phyloP scores from a whole-genome alignment of 305 asterid species.

The Fraxinus paxiana region DNA sequence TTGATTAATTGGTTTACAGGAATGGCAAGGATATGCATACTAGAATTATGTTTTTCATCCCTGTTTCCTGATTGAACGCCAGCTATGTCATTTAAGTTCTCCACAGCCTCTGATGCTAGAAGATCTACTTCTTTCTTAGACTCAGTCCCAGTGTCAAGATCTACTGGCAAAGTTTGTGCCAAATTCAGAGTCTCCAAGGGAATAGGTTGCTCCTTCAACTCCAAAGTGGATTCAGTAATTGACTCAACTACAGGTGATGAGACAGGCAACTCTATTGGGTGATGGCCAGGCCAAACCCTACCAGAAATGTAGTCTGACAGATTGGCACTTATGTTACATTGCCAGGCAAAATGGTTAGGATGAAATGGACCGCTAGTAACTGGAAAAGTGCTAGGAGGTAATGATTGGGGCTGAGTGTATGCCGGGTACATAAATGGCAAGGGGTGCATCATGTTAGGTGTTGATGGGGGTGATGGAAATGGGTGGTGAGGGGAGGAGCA shows the following conservation, averaged over 20 bases:
- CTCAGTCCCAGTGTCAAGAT: slow-evolving; percentile 57
- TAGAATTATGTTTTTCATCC: slow-evolving; percentile 36
- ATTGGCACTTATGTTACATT: slow-evolving; percentile 53
- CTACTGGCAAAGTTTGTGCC: slow-evolving; percentile 50
- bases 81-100: slow-evolving; percentile 41
- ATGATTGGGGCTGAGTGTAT: slow-evolving; percentile 61
- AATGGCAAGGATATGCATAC: slow-evolving; percentile 34
- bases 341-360: slow-evolving; percentile 81
- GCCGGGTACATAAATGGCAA: slow-evolving; percentile 86
- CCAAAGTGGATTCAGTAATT: slow-evolving; percentile 40
- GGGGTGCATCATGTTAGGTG: slow-evolving; percentile 84
- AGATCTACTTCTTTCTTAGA: slow-evolving; percentile 53
- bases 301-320: slow-evolving; percentile 59
- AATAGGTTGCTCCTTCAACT: slow-evolving; percentile 40
- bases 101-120: slow-evolving; percentile 56
- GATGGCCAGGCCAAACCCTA: slow-evolving; percentile 75
- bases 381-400: slow-evolving; percentile 65
- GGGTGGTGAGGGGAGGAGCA: slow-evolving; percentile 79
- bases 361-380: slow-evolving; percentile 60
- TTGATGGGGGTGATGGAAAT: slow-evolving; percentile 84
- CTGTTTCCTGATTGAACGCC: slow-evolving; percentile 38
- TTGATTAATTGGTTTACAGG: slow-evolving; percentile 36
- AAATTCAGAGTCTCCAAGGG: slow-evolving; percentile 48
- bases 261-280: slow-evolving; percentile 59
- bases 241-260: slow-evolving; percentile 66